These are phyloP conservation scores for Botrytis squamosa DNA, from an alignment of 2,329 filamentous ascomycete species.

Conservation along the genomic window DNA sequence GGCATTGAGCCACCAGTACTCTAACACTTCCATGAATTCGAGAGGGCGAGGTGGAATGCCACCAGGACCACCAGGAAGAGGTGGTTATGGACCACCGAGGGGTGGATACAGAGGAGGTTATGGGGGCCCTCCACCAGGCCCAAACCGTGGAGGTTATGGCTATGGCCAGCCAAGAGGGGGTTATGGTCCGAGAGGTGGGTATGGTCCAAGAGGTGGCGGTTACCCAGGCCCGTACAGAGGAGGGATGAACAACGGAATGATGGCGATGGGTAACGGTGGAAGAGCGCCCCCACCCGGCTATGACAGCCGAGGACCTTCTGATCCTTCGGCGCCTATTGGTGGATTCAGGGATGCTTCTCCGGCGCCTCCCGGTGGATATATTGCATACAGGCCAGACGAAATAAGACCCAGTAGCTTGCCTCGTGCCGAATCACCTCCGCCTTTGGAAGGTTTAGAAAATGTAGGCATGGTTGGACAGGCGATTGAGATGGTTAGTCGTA, in stretches of 20 bases:
- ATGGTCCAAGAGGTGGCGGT: constrained; percentile 35
- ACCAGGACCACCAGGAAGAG: constrained; percentile 30
- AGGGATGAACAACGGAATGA: constrained; percentile 44
- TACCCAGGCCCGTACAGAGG: constrained; percentile 23
- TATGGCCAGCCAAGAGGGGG: constrained; percentile 45
- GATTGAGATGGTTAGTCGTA: constrained; percentile 65
- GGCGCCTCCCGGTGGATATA: constrained; percentile 27
- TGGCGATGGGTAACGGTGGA: constrained; percentile 44
- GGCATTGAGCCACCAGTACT: constrained; percentile 47
- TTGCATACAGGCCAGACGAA: constrained; percentile 32
- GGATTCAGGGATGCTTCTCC: constrained; percentile 26
- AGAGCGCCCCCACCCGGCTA: constrained; percentile 42
- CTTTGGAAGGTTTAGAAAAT: constrained; percentile 49
- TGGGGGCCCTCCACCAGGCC: constrained; percentile 24
- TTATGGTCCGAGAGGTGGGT: constrained; percentile 36
- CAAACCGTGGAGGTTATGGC: constrained; percentile 50
- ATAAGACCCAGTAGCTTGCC: constrained; percentile 46
- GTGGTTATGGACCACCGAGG: constrained; percentile 40
- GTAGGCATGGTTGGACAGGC: constrained; percentile 56
- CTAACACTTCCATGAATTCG: constrained; percentile 33
- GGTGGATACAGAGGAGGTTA: constrained; percentile 47
- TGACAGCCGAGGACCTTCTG: constrained; percentile 31
- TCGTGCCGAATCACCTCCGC: constrained; percentile 63
- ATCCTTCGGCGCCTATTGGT: constrained; percentile 19
- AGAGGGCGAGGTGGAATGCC: constrained; percentile 35